phyloP scores from a whole-genome alignment of 2,329 filamentous ascomycete species.

The Colletotrichum orchidophilum region DNA sequence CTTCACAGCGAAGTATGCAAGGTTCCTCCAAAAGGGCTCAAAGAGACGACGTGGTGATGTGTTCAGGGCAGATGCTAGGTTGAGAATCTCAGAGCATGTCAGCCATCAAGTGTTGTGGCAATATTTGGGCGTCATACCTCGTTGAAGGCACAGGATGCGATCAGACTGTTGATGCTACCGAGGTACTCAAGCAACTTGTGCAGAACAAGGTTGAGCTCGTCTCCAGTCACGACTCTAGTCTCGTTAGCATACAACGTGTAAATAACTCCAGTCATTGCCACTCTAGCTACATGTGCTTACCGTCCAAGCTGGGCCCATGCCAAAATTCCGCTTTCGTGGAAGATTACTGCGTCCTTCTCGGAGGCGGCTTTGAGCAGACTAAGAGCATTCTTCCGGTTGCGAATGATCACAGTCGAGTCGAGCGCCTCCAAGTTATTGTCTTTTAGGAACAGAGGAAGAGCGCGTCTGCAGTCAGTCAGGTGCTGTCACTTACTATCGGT shows the following conservation, averaged over 20 bases:
- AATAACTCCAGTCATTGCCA: background rate
- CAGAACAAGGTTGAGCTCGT: conserved; percentile 87
- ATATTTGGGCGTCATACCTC: conserved; percentile 62
- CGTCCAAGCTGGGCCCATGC: conserved; percentile 86
- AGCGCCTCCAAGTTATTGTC: conserved; percentile 40
- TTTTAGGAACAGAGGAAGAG: conserved; percentile 73
- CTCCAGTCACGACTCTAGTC: conserved; percentile 73
- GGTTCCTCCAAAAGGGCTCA: conserved; percentile 86
- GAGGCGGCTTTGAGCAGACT: conserved; percentile 78
- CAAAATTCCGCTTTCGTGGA: conserved; percentile 86
- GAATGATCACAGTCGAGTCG: conserved; percentile 56
- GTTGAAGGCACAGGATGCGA: conserved; percentile 84
- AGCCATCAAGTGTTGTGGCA: background rate
- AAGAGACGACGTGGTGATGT: conserved; percentile 76
- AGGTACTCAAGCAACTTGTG: conserved; percentile 87
- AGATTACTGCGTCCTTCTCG: conserved; percentile 70
- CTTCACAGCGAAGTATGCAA: conserved; percentile 85
- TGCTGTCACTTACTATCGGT: conserved; percentile 31
- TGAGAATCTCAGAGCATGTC: conserved; percentile 59
- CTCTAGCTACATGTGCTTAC: conserved; percentile 50
- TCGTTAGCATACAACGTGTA: conserved; percentile 19
- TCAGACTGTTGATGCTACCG: conserved; percentile 81
- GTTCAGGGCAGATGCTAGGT: conserved; percentile 72
- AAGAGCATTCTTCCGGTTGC: conserved; percentile 76
- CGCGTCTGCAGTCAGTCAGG: conserved; percentile 56